Evolutionary conservation across 129 eudicot species (phyloP).

Genomic region (Gnaphalium uliginosum): DNA sequence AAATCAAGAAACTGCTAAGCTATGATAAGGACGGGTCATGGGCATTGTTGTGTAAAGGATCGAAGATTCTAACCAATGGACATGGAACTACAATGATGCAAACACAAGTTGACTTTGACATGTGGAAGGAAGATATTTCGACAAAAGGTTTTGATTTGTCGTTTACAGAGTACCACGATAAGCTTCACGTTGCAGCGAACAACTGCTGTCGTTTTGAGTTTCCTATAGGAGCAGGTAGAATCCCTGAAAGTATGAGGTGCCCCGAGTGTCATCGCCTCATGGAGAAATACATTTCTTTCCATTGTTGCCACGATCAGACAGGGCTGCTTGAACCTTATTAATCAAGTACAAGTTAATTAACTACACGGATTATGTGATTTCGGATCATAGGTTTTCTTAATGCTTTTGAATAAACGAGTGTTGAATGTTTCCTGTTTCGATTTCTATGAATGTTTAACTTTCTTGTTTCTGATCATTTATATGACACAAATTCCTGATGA

Average conservation of each 20-base stretch:
- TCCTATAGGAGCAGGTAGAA: constrained; percentile 46
- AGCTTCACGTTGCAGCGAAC: constrained; percentile 42
- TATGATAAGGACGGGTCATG: constrained; percentile 65
- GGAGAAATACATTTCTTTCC: constrained; percentile 65
- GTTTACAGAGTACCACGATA: constrained; percentile 36
- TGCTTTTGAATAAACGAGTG: constrained; percentile 25
- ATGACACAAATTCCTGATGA: too few species aligned
- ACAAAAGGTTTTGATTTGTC: constrained; percentile 47
- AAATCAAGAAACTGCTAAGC: constrained; percentile 62
- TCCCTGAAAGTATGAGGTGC: constrained; percentile 67
- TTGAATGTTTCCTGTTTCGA: constrained; percentile 17
- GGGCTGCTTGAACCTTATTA: constrained; percentile 29
- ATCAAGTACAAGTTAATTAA: background rate
- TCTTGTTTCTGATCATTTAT: too few species aligned
- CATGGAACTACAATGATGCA: constrained; percentile 45
- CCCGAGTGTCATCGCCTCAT: constrained; percentile 63
- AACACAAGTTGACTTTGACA: constrained; percentile 36
- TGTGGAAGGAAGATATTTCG: constrained; percentile 49
- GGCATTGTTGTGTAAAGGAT: constrained; percentile 68
- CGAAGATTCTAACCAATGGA: constrained; percentile 42
- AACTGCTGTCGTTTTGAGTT: constrained; percentile 64
- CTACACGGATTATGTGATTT: constrained; percentile 9
- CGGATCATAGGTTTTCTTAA: background rate
- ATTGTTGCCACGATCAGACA: constrained; percentile 66
- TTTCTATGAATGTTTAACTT: constrained; percentile 3